phyloP scores from a whole-genome alignment of 1,284 basidiomycete genomes.

The Agroathelia rolfsii region DNA sequence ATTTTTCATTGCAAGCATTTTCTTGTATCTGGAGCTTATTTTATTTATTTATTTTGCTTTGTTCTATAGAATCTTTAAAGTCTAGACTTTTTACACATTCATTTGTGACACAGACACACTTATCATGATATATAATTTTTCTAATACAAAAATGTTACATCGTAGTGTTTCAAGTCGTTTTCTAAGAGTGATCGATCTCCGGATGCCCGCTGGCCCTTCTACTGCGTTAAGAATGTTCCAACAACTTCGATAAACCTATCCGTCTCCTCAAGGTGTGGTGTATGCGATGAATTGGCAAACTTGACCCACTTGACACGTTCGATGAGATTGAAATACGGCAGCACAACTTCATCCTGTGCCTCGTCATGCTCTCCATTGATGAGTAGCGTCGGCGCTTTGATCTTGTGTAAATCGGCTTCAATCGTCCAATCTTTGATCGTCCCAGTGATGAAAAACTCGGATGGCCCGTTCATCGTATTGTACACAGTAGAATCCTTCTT shows the following conservation, averaged over 20 bases:
- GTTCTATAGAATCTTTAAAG: too few relatives aligned
- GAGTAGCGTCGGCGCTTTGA: slow-evolving; percentile 38
- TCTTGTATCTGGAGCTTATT: too few relatives aligned
- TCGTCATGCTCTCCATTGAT: slow-evolving; percentile 42
- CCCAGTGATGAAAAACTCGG: slow-evolving; percentile 38
- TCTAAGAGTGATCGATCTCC: too few relatives aligned
- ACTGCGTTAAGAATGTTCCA: slow-evolving; percentile 25
- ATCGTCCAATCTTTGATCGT: slow-evolving; percentile 40
- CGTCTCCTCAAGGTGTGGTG: slow-evolving; percentile 36
- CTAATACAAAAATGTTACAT: too few relatives aligned
- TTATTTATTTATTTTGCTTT: too few relatives aligned
- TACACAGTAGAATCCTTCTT: slow-evolving; percentile 40
- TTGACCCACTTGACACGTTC: slow-evolving; percentile 37
- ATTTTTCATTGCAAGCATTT: too few relatives aligned
- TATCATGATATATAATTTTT: too few relatives aligned
- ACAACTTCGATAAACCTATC: slow-evolving; percentile 32
- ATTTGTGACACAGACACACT: too few relatives aligned
- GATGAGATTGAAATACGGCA: slow-evolving; percentile 35
- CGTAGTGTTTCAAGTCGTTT: too few relatives aligned
- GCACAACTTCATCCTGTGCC: slow-evolving; percentile 33
- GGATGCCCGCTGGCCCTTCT: too few relatives aligned
- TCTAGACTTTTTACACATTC: too few relatives aligned
- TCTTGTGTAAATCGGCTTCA: slow-evolving; percentile 31
- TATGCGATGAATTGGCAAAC: slow-evolving; percentile 35
- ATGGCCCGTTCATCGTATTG: slow-evolving; percentile 40